Conservation (phyloP, 805 yeast species). For the Saccharomycopsis selenospora region DNA sequence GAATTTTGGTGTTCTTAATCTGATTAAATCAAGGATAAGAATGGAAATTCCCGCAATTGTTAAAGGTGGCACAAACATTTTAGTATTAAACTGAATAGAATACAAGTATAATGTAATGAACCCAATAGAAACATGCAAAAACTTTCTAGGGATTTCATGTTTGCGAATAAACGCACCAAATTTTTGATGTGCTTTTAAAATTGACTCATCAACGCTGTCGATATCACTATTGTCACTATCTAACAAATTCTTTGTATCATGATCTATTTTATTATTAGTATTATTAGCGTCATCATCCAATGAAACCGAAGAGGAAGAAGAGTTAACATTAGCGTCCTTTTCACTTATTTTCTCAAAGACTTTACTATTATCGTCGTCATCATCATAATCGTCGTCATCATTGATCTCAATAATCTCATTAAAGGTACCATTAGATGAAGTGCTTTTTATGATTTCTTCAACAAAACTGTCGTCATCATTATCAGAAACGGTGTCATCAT, state of each 20-base stretch:
- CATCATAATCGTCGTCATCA: slow-evolving; percentile 11
- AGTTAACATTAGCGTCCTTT: slow-evolving; percentile 13
- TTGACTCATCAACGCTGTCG: slow-evolving; percentile 4
- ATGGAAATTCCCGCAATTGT: slow-evolving; percentile 47
- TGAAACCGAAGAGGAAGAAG: slow-evolving; percentile 18
- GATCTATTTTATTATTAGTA: slow-evolving; percentile 21
- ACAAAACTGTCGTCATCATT: slow-evolving; percentile 3
- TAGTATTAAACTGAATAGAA: slow-evolving; percentile 48
- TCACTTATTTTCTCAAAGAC: slow-evolving; percentile 12
- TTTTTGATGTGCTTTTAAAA: slow-evolving; percentile 35
- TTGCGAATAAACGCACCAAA: slow-evolving; percentile 54
- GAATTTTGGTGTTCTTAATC: slow-evolving; percentile 55
- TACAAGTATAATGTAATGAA: slow-evolving; percentile 70
- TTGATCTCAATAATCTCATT: slow-evolving; percentile 1
- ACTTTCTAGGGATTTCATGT: slow-evolving; percentile 85
- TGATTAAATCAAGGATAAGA: slow-evolving; percentile 54
- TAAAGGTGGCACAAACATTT: slow-evolving; percentile 55
- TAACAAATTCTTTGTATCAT: slow-evolving; percentile 29
- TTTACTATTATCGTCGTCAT: slow-evolving; percentile 9
- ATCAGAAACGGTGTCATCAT: slow-evolving; percentile 6
- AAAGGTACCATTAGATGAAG: not conserved
- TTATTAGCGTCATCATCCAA: slow-evolving; percentile 6
- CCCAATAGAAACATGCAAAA: slow-evolving; percentile 85
- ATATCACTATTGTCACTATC: not conserved
- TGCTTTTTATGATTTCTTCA: not conserved